Base-by-base conservation (phyloP, 1,139 yeast species). In the Zygotorulaspora mrakii region DNA sequence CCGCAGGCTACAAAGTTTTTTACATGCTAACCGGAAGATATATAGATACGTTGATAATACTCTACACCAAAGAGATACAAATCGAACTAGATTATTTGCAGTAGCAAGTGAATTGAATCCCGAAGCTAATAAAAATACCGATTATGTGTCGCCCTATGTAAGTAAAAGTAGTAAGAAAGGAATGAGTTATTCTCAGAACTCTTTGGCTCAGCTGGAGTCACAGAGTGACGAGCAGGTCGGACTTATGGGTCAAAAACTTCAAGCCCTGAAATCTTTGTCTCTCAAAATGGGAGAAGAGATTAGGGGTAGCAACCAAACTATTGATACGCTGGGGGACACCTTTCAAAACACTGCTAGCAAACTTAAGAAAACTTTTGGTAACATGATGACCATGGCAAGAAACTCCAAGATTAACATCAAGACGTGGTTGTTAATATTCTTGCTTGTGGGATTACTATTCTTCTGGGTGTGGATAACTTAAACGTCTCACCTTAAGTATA, bases 201-300 rank as follows among this genome's bases (percentile, higher is more conserved):
- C 79, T 55, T 69, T 82, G 68, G 77, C 87, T 33, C 74, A 73
- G 43, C 66, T 88, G 38, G 97, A 89, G 59, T 75, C 88, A 10
- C 96, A 89, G 59, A 82, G 82, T 53, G 86, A 86, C 48, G 88
- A 82, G 29, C 88, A 86, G 45, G 65, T 84, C 59, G 78, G 77
- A 37, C 64, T 73, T 11, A 81, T 89, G 79, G 73, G 79, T 33
- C 76, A 78, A 40, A 85, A 84, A 55, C 80, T 89, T 25, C 70
- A 76, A 38, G 71, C 82, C 53, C 68, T 89, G 47, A 88, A 86
- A 63, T 77, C 75, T 45, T 65, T 86, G 42, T 83, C 95, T 5
- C 61, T 77, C 32, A 74, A 70, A 49, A 88, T 89, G 82, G 96
- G 96, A 2, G 77, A 77, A 32, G 95, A 88, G 59, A 89, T 88